Evolutionary conservation across 2,329 filamentous ascomycete genomes (phyloP), one percentile per base, ranked within the genome.

Genomic region (Waltergamsia citrina): DNA sequence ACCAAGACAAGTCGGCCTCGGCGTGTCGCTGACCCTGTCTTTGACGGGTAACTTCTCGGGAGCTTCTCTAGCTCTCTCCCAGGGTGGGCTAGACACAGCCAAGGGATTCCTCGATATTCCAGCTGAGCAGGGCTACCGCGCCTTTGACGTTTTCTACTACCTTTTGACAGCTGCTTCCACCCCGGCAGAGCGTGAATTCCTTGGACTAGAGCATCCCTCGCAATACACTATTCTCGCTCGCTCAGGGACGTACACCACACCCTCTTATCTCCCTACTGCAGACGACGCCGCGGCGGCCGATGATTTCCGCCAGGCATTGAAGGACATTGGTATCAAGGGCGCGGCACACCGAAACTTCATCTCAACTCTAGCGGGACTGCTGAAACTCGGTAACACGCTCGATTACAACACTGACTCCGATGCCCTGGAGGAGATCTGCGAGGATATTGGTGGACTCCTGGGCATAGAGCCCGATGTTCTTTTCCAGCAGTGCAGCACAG

Each of bases 141-240:
- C 90, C 4, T 98, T 98, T 47, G 90, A 98, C 51, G 92, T 94
- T 32, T 96, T 98, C 53, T 96, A 98, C 62, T 96, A 95, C 49
- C 75, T 98, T 1, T 70, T 96, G 27, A 93, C 88, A 1, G 87
- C 84, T n/a, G 83, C 85, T 1, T 94, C 92, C 0, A 92, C 85
- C 2, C 78, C 82, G 4, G 81, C 86, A 2, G 92, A 98, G 60
- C 72, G 86, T 36, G 90, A 96, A 52, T 94, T 88, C 40, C 64
- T 98, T 11, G 78, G 82, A 18, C 71, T 98, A 20, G 83, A 86
- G 58, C 68, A 78, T 7, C 75, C 85, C 3, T 81, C 84, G 4
- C 69, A 74, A 28, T 98, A 96, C 54, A 60, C 77, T 6, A 65
- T 98, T 2, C 68, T 98, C 14, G 78, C 83, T 41, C 80, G 78